Base-by-base conservation (phyloP, 805 yeast genomes). In the Lachancea meyersii region DNA sequence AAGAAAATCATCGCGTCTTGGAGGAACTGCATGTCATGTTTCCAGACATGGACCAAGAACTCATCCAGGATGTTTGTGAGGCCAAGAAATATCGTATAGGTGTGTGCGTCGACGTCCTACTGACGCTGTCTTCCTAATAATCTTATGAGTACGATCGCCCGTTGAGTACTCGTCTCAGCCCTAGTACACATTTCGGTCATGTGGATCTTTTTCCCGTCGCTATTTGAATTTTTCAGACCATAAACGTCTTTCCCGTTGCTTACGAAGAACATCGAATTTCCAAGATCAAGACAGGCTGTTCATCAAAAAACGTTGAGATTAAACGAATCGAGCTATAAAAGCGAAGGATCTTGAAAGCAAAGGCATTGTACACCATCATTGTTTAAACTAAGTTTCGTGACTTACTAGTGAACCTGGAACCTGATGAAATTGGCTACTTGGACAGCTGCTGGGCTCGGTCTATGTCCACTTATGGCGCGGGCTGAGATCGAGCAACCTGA, bases 41-140 rank as follows among this genome's bases (percentile, higher is more conserved):
- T 60, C 94, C 95, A 0, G 70, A 68, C 35, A 66, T 87, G 47
- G 95, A 86, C 51, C 65, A 67, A 38, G 84, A 76, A 0, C 65
- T 88, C 1, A 71, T 88, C 38, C 75, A 72, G 43, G 96, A 87
- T 56, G 79, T 87, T 3, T 72, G 87, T 24, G 63, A 66, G 2
- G 76, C 80, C 60, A 83, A 81, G 56, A 71, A 76, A 48, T 82
- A 82, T 24, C 69, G 80, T 39, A 69, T 84, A 5, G 94, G 88
- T 23, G 75, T 72, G 8, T 82, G 89, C 39, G 82, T 87, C 7
- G 95, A 86, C 56, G 51, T 53, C n/a, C 40, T 61, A 36, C 48
- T 62, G 34, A 48, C 59, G 14, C 42, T 62, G 17, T 55, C 52
- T 14, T 31, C 28, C 21, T 38, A 36, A 41, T 18, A 9, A 31